Base-by-base conservation (phyloP, 345 rosid genomes). In the Cardamine occulta region DNA sequence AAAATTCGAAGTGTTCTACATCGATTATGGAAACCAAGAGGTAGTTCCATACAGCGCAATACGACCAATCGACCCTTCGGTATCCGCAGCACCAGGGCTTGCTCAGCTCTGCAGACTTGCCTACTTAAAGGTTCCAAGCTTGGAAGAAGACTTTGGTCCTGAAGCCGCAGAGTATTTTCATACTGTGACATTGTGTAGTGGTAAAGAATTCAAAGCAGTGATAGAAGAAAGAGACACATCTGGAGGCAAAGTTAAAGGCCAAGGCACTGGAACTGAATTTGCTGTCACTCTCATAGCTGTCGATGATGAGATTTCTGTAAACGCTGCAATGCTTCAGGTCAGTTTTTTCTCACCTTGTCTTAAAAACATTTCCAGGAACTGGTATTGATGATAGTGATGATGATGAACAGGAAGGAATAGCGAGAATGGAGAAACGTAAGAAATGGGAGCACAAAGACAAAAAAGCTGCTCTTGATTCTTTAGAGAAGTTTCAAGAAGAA, bases 51-150 rank as follows among this genome's bases (percentile, higher is more conserved):
- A 88, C 83, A 84, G 89, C 56, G 85, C 83, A 28, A 73, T 96
- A 64, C 83, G 98, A 26, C 96, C 96, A 35, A 47, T 89, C 52
- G 99, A 93, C 29, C 73, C 93, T 44, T 84, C 98, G 5, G 83
- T 96, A 21, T 81, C 97, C 2, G 72, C 86, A 1, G 80, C 90
- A 28, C 85, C 98, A 53, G 88, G 89, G 49, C 91, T 93, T 37
- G 96, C 98, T 76, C 98, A 96, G 87, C 82, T 96, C 24, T 93
- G 99, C 82, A 88, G 87, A 73, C 92, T 96, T 62, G 98, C 98
- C n/a, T 88, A 89, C 83, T 58, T 96, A 6, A 96, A 91, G 87
- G 97, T 91, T 70, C 98, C 99, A 49, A 66, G 74, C 84, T 49
- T 93, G 82, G 91, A 87, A 49, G 96, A 91, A 23, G 98, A 96